These are phyloP conservation scores for Russula sp. DNA, from an alignment of 768 basidiomycete species.

Conservation along the genomic window DNA sequence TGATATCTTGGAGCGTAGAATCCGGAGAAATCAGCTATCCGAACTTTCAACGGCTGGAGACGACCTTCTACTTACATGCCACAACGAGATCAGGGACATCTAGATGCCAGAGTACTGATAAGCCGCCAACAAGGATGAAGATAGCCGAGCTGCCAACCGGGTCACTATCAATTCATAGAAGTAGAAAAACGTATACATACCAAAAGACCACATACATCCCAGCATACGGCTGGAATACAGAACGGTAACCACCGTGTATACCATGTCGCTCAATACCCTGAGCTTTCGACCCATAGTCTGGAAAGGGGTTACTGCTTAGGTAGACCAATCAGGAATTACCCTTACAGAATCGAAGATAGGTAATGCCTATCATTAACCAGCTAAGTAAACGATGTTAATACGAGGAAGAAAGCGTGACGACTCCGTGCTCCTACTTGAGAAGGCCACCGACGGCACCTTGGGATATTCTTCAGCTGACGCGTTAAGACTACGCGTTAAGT, in stretches of 20 bases:
- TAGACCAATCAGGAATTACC: background rate
- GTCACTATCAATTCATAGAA: background rate
- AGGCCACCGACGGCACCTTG: constrained; percentile 29
- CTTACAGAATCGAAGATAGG: constrained; percentile 30
- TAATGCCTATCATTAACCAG: constrained; percentile 29
- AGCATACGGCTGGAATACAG: constrained; percentile 29
- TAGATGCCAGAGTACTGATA: constrained; percentile 27
- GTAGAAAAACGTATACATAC: constrained; percentile 8
- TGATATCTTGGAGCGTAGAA: constrained; percentile 20
- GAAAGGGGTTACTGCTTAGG: background rate
- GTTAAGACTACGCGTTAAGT: background rate
- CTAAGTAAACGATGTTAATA: constrained; percentile 16
- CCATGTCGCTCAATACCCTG: constrained; percentile 13
- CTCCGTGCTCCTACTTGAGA: constrained; percentile 24
- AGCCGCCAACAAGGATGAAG: constrained; percentile 28
- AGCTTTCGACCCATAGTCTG: constrained; percentile 28
- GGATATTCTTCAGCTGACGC: constrained; percentile 1
- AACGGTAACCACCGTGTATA: constrained; percentile 17
- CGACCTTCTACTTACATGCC: constrained; percentile 18
- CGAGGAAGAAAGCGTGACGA: background rate
- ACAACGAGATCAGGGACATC: constrained; percentile 27
- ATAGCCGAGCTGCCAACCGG: constrained; percentile 16
- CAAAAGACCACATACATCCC: constrained; percentile 30
- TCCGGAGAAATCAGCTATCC: background rate
- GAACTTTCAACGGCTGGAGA: background rate